Evolutionary conservation across 148 eudicot genomes (phyloP), one percentile per base, ranked within the genome.

Genomic region (Suaeda aralocaspica): DNA sequence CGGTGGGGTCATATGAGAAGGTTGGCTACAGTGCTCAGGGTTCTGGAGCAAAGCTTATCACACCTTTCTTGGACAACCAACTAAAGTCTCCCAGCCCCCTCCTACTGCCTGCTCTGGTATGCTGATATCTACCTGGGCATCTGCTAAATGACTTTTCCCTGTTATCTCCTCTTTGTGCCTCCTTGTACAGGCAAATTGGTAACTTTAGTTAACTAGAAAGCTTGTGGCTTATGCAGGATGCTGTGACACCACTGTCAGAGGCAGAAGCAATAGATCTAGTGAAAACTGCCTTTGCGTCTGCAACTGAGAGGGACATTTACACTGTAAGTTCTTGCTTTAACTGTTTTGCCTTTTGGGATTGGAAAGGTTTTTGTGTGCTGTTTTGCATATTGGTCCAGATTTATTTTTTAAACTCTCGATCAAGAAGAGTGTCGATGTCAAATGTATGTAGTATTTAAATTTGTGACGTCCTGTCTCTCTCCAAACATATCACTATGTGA

Each of bases 71-170:
- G 74, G 99, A 95, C 80, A 91, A 95, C 87, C 99, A 95, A 76
- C 90, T 95, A 62, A 91, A 95, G 78, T 87, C 99, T 75, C 99
- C 99, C 15, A 89, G 99, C 74, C 99, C 99, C 73, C 93, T 91
- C 33, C 53, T 95, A 33, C 71, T 95, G 59, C 97, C 99, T 70
- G 92, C 82, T 26, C 24, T 72, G 97, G 97, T 91, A 48, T 74
- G 78, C 16, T 45, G 60, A 48, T 52, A 13, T 18, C 56, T 33
- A n/a, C n/a, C 42, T 12, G n/a, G 0, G 21, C 50, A 25, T 56
- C 49, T n/a, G 11, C n/a, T 45, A 28, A 60, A 26, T 53, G 26
- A 26, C 70, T 2, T 53, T 36, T 29, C 57, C 48, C 41, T 25
- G 14, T 71, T 30, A 28, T 71, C 57, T 69, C 28, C 25, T 45